Percentiles rank a stretch among this genome's conserved stretches.
Evolutionary conservation across 169 alveolate genomes (phyloP).

Genomic region (Plasmodium vinckei): DNA sequence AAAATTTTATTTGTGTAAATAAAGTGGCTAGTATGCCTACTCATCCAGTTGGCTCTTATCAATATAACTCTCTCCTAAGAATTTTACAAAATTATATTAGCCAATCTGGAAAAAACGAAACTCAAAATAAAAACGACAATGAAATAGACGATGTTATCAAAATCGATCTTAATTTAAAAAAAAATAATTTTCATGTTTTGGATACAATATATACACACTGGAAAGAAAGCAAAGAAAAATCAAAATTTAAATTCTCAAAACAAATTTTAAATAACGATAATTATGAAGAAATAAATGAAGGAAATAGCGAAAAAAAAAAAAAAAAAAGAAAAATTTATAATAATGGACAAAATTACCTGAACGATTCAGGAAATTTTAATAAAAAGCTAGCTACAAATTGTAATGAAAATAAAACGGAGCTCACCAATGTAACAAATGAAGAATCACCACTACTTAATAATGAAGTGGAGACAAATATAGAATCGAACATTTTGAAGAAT

Average conservation of each 20-base stretch:
- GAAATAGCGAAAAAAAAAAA: background rate
- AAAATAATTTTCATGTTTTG: conserved; percentile 7
- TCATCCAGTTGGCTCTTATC: conserved; percentile 84
- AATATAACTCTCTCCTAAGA: conserved; percentile 81
- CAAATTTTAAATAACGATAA: too few species aligned
- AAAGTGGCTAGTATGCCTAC: conserved; percentile 84
- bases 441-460: background rate
- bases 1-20: conserved; percentile 82
- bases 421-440: background rate
- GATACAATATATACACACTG: too few species aligned
- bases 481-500: background rate
- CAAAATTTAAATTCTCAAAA: too few species aligned
- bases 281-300: background rate
- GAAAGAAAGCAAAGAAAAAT: too few species aligned
- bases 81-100: conserved; percentile 75
- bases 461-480: background rate
- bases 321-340: background rate
- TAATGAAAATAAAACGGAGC: background rate
- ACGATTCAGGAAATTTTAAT: background rate
- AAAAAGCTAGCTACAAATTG: background rate
- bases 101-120: background rate
- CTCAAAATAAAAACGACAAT: background rate
- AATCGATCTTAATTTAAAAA: conserved; percentile 45
- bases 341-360: background rate
- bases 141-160: conserved; percentile 36